A percentile compares a stretch with the other conserved stretches of the same genome.
Evolutionary conservation across 1,284 basidiomycete species (phyloP).

Genomic region (Trametes pubescens): DNA sequence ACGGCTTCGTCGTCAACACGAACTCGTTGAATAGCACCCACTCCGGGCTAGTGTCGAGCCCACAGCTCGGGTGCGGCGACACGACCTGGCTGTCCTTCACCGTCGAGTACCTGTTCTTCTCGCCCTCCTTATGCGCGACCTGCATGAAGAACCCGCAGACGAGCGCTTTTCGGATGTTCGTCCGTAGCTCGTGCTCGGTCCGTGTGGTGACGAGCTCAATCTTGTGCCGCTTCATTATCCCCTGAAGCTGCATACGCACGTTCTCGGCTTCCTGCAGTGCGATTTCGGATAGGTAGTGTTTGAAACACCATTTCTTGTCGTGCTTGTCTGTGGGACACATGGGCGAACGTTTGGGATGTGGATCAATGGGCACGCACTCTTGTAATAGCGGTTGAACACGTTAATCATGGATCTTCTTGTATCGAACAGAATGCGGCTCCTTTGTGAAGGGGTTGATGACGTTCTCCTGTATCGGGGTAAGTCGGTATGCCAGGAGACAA

Average conservation of each 20-base stretch:
- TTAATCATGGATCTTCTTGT: too few relatives aligned
- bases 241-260: constrained; percentile 90
- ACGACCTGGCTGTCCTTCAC: constrained; percentile 96
- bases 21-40: constrained; percentile 99
- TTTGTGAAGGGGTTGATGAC: too few relatives aligned
- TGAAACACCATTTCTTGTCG: constrained; percentile 93
- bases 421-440: too few relatives aligned
- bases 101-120: constrained; percentile 86
- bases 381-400: constrained; percentile 93
- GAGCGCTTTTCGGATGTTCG: constrained; percentile 85
- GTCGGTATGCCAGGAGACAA: too few relatives aligned
- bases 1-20: constrained; percentile 89
- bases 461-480: too few relatives aligned
- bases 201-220: constrained; percentile 80
- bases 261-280: constrained; percentile 94
- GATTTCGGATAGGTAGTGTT: constrained; percentile 88
- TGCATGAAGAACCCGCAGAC: constrained; percentile 99
- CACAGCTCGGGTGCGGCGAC: constrained; percentile 93
- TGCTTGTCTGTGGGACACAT: constrained; percentile 58
- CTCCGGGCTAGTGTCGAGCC: constrained; percentile 90
- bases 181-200: constrained; percentile 83
- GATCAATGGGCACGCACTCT: constrained; percentile 59
- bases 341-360: constrained; percentile 9
- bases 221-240: constrained; percentile 94
- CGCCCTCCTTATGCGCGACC: constrained; percentile 95